Evolutionary conservation across 2,329 filamentous ascomycete genomes (phyloP), one percentile per base, ranked within the genome.

Genomic region (Cryphonectria carpinicola): DNA sequence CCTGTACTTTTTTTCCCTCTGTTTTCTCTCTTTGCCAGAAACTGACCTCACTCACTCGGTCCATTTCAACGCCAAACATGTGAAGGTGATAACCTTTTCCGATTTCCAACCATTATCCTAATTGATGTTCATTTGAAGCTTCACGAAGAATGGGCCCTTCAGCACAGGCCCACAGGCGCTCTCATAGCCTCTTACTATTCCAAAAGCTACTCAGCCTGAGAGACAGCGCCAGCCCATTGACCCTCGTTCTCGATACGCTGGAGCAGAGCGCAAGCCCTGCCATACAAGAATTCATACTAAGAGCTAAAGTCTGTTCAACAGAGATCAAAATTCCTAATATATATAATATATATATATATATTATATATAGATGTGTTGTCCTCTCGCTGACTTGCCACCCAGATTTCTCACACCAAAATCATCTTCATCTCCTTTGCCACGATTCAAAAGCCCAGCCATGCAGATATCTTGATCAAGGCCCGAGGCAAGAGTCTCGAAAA

Each of bases 181-280:
- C 77, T 8, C 76, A 76, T 70, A 76, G 75, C 70, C 71, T 76
- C 6, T 70, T 78, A 52, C 72, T 78, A 37, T 70, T 77, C 39
- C 76, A 78, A 69, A 77, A 77, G 62, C 67, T 78, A 61, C 74
- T 78, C 43, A 75, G 90, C 77, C 84, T 93, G 69, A 88, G 93
- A 73, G 92, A 96, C 80, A 90, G 89, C 70, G 90, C 92, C 19
- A 97, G 94, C 65, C 95, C 95, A 3, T 89, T 98, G 77, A 98
- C 95, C 0, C 84, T 98, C 37, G 82, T 98, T 3, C 85, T 97
- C 70, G 95, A 98, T 80, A 93, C 87, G 46, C 84, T 98, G 41
- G 94, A 97, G 81, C 94, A 97, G 81, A 89, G 90, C 37, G 93
- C 90, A 8, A 86, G 84, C 41, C 90, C 90, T 0, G 82, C 97